Evolutionary conservation across 2,329 filamentous ascomycete species (phyloP).

Genomic region (Fusarium dimerum): DNA sequence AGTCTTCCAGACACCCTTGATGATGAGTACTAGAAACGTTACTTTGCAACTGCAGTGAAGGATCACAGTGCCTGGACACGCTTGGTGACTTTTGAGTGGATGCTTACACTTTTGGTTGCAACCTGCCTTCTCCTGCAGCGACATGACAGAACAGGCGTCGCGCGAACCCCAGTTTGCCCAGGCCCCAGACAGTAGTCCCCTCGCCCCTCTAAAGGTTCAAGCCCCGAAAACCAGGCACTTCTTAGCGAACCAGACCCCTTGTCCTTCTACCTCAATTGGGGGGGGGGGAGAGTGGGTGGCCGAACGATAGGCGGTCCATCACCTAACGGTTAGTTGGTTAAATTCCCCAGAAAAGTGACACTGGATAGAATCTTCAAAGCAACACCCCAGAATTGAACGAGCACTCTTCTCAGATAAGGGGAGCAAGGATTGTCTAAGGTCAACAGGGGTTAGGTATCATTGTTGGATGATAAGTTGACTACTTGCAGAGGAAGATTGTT

Average conservation of each 20-base stretch:
- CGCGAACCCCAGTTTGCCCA: conserved; percentile 29
- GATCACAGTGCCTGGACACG: not conserved
- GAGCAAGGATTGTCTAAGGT: not conserved
- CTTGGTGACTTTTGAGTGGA: not conserved
- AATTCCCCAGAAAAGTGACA: not conserved
- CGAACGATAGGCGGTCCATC: no score
- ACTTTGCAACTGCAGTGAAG: not conserved
- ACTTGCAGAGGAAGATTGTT: no score
- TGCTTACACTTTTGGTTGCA: conserved; percentile 9
- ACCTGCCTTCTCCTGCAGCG: conserved; percentile 18
- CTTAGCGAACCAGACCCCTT: not conserved
- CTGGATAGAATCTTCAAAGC: not conserved
- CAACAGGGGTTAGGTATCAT: not conserved
- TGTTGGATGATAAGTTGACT: not conserved
- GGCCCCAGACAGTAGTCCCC: conserved; percentile 17
- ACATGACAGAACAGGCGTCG: conserved; percentile 22
- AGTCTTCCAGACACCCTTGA: no score
- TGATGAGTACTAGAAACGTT: not conserved
- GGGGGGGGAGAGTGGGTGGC: conserved; percentile 4
- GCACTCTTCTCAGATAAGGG: not conserved
- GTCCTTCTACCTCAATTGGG: no score
- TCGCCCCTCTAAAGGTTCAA: conserved; percentile 12
- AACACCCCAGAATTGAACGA: conserved; percentile 8
- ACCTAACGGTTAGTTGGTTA: not conserved
- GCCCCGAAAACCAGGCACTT: not conserved